Base-by-base conservation (phyloP, 192 early-diverging fungal species). In the Backusella tuberculispora region DNA sequence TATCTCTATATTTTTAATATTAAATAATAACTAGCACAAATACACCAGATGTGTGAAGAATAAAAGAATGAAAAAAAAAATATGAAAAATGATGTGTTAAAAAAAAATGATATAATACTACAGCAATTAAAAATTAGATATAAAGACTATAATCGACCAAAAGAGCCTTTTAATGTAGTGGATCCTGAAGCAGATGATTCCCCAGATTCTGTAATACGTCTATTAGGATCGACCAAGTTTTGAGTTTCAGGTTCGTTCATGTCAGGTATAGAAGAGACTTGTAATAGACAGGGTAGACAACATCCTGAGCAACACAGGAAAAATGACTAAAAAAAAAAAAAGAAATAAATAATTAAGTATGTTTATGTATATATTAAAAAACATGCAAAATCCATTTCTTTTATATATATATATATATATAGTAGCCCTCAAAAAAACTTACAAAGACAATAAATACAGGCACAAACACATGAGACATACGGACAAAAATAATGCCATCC, bases 371-470 rank as follows among this genome's bases (percentile, higher is more conserved):
- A 71, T 21, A 41, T n/a, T 46, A 34, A n/a, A n/a, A n/a, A 46
- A 15, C 24, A 5, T 24, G 26, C 1, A 66, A 65, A 26, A 37
- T 10, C 15, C 64, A n/a, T n/a, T n/a, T n/a, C n/a, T n/a, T n/a
- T n/a, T n/a, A n/a, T n/a, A n/a, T n/a, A n/a, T n/a, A n/a, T n/a
- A n/a, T n/a, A n/a, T n/a, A n/a, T n/a, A n/a, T n/a, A n/a, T n/a
- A n/a, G n/a, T n/a, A 65, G 24, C 71, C n/a, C 3, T 64, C 56
- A 48, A 79, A 26, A 21, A 17, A 10, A 74, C 79, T 74, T 71
- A 77, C 76, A 69, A 89, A 76, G 10, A 85, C 87, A 73, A 91
- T 81, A 76, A 94, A 94, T 15, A 91, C 78, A 8, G 93, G 93
- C 24, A 92, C 83, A 63, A 94, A 76, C 0, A 92, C 88, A 69